These are phyloP conservation scores for Lasiosphaeria miniovina DNA, from an alignment of 495 filamentous ascomycete species.

Conservation along the genomic window DNA sequence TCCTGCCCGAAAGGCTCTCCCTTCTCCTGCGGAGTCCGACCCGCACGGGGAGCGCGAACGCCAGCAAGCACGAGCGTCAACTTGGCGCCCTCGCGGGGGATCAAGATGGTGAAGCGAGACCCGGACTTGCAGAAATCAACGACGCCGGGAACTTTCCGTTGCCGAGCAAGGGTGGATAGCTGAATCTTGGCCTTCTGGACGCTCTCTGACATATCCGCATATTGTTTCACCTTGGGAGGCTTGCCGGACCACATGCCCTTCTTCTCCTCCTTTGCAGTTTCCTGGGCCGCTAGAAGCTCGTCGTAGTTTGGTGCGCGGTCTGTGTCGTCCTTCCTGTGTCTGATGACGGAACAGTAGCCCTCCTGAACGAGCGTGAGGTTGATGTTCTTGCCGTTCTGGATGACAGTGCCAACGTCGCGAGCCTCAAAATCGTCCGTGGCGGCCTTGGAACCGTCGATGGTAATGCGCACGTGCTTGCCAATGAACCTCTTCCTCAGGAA, in stretches of 20 bases:
- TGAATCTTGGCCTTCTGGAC: constrained; percentile 94
- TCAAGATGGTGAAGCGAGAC: constrained; percentile 86
- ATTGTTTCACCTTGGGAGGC: constrained; percentile 71
- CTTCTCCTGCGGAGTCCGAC: constrained; percentile 73
- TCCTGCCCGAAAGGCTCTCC: constrained; percentile 94
- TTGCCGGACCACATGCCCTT: constrained; percentile 95
- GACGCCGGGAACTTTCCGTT: constrained; percentile 88
- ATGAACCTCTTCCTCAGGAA: constrained; percentile 91
- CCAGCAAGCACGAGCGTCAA: constrained; percentile 93
- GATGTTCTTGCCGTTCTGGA: constrained; percentile 80
- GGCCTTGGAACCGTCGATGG: constrained; percentile 84
- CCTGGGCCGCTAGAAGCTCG: constrained; percentile 83
- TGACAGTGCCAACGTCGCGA: constrained; percentile 87
- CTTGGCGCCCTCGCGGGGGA: constrained; percentile 91
- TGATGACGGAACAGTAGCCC: constrained; percentile 88
- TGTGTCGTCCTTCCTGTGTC: constrained; percentile 87
- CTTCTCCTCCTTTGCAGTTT: constrained; percentile 71
- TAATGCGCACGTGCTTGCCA: constrained; percentile 87
- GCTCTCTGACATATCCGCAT: constrained; percentile 85
- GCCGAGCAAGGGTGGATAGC: constrained; percentile 77
- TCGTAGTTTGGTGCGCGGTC: constrained; percentile 94
- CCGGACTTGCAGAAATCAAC: constrained; percentile 97
- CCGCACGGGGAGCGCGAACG: constrained; percentile 89
- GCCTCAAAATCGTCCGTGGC: constrained; percentile 90
- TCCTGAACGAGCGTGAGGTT: constrained; percentile 81